These are phyloP conservation scores for Moesziomyces parantarcticus DNA, from an alignment of 1,284 basidiomycete species.

Conservation along the genomic window DNA sequence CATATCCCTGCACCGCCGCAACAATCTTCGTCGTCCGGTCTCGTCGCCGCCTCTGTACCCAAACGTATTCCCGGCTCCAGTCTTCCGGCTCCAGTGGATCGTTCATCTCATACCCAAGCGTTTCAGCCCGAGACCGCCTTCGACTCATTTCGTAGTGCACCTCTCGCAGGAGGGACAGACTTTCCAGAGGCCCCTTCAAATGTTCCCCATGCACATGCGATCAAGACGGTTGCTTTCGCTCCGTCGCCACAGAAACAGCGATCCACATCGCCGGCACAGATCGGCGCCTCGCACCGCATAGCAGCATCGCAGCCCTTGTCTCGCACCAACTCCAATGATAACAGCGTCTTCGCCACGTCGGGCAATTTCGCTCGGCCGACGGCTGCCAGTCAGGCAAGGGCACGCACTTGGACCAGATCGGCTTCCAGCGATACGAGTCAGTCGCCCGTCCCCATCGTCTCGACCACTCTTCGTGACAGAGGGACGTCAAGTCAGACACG, in stretches of 20 bases:
- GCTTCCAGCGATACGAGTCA: constrained; percentile 31
- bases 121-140: not conserved
- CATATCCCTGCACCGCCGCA: not conserved
- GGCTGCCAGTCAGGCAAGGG: constrained; percentile 50
- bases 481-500: constrained; percentile 2
- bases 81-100: constrained; percentile 8
- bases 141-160: not conserved
- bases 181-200: constrained; percentile 19
- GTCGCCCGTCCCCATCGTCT: not conserved
- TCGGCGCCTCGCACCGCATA: not conserved
- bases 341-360: not conserved
- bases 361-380: constrained; percentile 52
- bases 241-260: constrained; percentile 59
- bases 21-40: constrained; percentile 1
- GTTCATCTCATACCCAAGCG: not conserved
- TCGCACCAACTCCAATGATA: constrained; percentile 16
- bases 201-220: constrained; percentile 11
- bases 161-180: not conserved
- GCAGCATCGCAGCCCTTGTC: constrained; percentile 14
- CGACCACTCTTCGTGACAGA: constrained; percentile 15
- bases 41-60: constrained; percentile 10
- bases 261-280: constrained; percentile 16
- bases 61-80: constrained; percentile 34
- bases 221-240: constrained; percentile 59
- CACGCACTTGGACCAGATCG: constrained; percentile 26